Conservation (phyloP, 805 yeast genomes). For the Schizosaccharomyces lindneri region DNA sequence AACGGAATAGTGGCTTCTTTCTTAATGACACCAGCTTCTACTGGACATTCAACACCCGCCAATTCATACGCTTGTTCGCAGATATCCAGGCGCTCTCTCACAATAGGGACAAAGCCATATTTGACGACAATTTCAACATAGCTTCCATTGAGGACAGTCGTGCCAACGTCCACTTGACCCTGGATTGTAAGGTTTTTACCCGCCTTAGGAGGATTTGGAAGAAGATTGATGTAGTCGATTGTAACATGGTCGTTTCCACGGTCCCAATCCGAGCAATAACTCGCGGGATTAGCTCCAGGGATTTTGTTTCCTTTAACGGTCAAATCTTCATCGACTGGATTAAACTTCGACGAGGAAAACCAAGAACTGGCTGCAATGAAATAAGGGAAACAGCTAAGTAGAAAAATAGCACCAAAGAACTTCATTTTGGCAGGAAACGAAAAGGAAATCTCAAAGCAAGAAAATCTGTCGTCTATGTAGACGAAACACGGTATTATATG, state of each 20-base stretch:
- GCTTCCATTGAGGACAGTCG: constrained; percentile 53
- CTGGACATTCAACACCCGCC: constrained; percentile 69
- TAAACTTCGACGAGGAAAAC: not conserved
- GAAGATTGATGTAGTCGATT: constrained; percentile 31
- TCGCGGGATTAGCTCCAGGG: not conserved
- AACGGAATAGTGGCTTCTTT: constrained; percentile 53
- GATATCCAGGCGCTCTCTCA: constrained; percentile 75
- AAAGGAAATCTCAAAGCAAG: no score
- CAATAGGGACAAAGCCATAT: constrained; percentile 69
- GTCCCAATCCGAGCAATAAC: not conserved
- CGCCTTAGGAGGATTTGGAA: constrained; percentile 73
- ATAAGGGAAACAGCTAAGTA: not conserved
- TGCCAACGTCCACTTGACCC: constrained; percentile 41
- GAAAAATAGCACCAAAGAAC: not conserved
- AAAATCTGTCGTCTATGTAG: no score
- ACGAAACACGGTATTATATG: no score
- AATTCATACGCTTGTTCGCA: constrained; percentile 58
- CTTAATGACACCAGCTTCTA: constrained; percentile 39
- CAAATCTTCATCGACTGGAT: not conserved
- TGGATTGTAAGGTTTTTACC: constrained; percentile 62
- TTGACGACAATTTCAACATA: constrained; percentile 85
- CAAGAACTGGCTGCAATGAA: not conserved
- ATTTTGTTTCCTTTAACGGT: not conserved
- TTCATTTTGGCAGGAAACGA: no score
- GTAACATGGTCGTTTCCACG: constrained; percentile 23